Percentiles rank a stretch among this genome's conserved stretches.
phyloP scores from a whole-genome alignment of 1,284 basidiomycete species.

The Microbotryum silenes-acaulis region DNA sequence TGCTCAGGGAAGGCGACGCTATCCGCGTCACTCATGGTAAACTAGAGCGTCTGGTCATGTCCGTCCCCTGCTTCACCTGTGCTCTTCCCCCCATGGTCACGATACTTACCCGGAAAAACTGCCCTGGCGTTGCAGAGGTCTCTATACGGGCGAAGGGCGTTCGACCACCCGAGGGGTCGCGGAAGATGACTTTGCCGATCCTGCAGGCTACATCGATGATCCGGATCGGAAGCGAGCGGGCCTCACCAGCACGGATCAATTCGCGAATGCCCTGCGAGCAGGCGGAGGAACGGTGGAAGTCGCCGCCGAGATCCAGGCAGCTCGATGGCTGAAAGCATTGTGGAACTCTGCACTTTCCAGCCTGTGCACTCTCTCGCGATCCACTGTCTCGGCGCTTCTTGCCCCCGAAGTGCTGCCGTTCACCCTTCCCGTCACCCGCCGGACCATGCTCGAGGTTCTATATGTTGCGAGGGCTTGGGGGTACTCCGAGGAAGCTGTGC shows the following conservation, averaged over 20 bases:
- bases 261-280: constrained; percentile 39
- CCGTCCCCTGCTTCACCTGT: constrained; percentile 26
- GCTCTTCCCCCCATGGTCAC: too few species aligned
- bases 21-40: constrained; percentile 20
- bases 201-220: constrained; percentile 19
- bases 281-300: constrained; percentile 42
- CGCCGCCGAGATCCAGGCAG: constrained; percentile 43
- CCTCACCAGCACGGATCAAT: constrained; percentile 34
- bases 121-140: too few species aligned
- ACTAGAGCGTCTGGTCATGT: constrained; percentile 42
- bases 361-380: constrained; percentile 43
- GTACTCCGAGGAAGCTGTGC: constrained; percentile 22
- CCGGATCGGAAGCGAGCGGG: constrained; percentile 32
- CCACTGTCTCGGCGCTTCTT: constrained; percentile 42
- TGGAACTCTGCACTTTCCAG: constrained; percentile 39
- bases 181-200: constrained; percentile 12
- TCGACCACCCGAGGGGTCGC: too few species aligned
- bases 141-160: too few species aligned
- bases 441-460: constrained; percentile 43
- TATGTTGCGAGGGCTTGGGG: constrained; percentile 40
- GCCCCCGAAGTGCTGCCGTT: constrained; percentile 38
- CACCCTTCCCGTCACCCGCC: constrained; percentile 40
- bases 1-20: constrained; percentile 36
- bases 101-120: too few species aligned
- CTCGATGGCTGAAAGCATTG: constrained; percentile 47